These are phyloP conservation scores for Tolypocladium paradoxum DNA, from an alignment of 2,329 filamentous ascomycete genomes.

Conservation along the genomic window DNA sequence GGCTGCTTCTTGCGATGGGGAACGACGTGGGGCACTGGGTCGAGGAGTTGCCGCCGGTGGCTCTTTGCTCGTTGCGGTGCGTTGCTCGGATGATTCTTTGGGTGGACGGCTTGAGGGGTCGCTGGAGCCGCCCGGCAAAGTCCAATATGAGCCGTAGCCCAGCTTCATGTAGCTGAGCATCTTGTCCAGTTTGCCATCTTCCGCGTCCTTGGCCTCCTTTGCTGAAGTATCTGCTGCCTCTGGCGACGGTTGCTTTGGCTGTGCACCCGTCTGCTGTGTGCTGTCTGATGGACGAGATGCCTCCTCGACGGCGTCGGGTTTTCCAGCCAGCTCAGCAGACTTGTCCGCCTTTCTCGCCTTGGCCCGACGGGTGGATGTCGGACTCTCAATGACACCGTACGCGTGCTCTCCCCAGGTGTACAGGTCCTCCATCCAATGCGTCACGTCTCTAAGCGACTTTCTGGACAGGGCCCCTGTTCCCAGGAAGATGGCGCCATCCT, in stretches of 20 bases:
- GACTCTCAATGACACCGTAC: constrained; percentile 76
- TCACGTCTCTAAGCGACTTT: constrained; percentile 59
- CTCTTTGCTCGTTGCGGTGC: neutral
- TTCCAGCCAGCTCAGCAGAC: constrained; percentile 1
- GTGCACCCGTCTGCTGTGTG: neutral
- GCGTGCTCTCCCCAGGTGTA: constrained; percentile 75
- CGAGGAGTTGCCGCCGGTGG: neutral
- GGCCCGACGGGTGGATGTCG: constrained; percentile 50
- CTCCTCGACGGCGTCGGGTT: neutral
- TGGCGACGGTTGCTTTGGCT: neutral
- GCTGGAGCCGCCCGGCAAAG: constrained; percentile 24
- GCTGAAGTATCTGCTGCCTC: neutral
- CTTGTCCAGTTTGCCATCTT: constrained; percentile 36
- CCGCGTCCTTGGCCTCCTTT: constrained; percentile 5
- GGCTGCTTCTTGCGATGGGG: constrained; percentile 16
- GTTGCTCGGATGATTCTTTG: neutral
- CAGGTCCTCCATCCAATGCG: constrained; percentile 80
- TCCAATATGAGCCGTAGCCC: constrained; percentile 59
- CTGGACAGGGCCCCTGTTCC: constrained; percentile 65
- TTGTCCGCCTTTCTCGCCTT: constrained; percentile 23
- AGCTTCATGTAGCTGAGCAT: constrained; percentile 56
- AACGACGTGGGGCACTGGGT: constrained; percentile 5
- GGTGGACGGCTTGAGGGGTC: constrained; percentile 4
- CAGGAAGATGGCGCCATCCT: constrained; percentile 80
- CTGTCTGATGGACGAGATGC: neutral